Percentiles rank a stretch among this genome's conserved stretches.
Conservation (phyloP, 352 stramenopile genomes). For the Phytophthora europaea region DNA sequence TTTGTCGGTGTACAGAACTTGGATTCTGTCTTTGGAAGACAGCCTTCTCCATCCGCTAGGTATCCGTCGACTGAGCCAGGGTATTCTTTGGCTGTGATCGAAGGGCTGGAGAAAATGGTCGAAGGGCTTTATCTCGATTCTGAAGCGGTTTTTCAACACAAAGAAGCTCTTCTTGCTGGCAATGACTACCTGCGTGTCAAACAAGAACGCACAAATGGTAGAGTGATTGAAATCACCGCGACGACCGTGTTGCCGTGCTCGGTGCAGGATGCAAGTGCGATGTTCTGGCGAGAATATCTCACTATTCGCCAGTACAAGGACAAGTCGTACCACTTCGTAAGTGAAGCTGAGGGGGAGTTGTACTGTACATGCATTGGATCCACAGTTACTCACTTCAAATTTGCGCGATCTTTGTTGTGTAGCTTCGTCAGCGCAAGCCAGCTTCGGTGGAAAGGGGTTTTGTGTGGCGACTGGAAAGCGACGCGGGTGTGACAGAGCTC, state of each 20-base stretch:
- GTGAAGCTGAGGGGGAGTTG: neutral
- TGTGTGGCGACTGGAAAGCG: slow-evolving; percentile 18
- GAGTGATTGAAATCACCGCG: slow-evolving; percentile 25
- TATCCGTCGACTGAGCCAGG: neutral
- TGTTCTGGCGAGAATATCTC: slow-evolving; percentile 29
- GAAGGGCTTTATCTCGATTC: slow-evolving; percentile 32
- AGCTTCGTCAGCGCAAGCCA: slow-evolving; percentile 24
- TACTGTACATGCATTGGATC: neutral
- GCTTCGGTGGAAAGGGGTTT: slow-evolving; percentile 40
- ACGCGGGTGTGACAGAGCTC: slow-evolving; percentile 3
- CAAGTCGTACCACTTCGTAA: slow-evolving; percentile 42
- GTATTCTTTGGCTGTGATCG: slow-evolving; percentile 10
- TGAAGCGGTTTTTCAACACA: slow-evolving; percentile 18
- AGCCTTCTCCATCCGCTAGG: neutral
- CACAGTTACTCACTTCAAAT: slow-evolving; percentile 4
- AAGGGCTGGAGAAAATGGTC: slow-evolving; percentile 32
- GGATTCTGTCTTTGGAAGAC: slow-evolving; percentile 4
- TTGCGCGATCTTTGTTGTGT: neutral
- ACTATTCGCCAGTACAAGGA: slow-evolving; percentile 24
- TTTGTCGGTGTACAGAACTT: slow-evolving; percentile 9
- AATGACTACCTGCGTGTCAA: neutral
- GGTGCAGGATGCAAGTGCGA: slow-evolving; percentile 20
- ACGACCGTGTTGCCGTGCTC: slow-evolving; percentile 21
- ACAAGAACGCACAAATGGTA: neutral
- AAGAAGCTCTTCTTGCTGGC: neutral